Base-by-base conservation (phyloP, 768 basidiomycete species). In the Russula abietina region DNA sequence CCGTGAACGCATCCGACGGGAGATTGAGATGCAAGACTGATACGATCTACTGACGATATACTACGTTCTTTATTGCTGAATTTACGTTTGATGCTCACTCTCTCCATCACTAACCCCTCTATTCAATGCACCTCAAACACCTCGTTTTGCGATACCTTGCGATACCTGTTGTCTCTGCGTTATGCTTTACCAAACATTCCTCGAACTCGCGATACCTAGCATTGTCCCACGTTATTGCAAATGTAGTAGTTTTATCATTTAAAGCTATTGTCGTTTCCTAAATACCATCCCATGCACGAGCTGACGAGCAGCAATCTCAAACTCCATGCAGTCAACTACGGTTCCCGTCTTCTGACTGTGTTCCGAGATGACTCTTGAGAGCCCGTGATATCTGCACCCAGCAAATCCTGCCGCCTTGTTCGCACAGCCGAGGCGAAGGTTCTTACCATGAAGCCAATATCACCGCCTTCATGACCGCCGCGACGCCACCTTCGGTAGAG, bases 381-480 rank as follows among this genome's bases (percentile, higher is more conserved):
- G 91, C 81, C 89, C 9, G 76, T 75, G 0, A 89, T 77, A 66
- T 82, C 76, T 19, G 89, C 89, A 36, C 84, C 87, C 36, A 94
- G 78, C 32, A 80, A 61, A 3, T 78, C 75, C 75, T 93, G 92
- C 59, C 81, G 77, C 4, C 80, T 80, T 11, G 76, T 79, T 59
- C 80, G 78, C 51, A 93, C 90, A 0, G 91, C 93, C 65, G 88
- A 75, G 39, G 93, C 79, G 70, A 94, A 95, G 10, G 87, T 73
- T 36, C 79, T 71, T n/a, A n/a, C n/a, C n/a, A 88, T 86, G 32
- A 95, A 79, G 1, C 91, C 90, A 8, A 80, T 54, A 70, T 95
- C 93, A 2, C 92, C 92, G 28, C 92, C 92, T 19, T 91, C 92
- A 68, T 94, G 93, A 1, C 86, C 84, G 16, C n/a, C n/a, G n/a